Percentiles rank a stretch among this genome's conserved stretches.
phyloP scores from a whole-genome alignment of 768 basidiomycete genomes.

The Mycena epipterygia region DNA sequence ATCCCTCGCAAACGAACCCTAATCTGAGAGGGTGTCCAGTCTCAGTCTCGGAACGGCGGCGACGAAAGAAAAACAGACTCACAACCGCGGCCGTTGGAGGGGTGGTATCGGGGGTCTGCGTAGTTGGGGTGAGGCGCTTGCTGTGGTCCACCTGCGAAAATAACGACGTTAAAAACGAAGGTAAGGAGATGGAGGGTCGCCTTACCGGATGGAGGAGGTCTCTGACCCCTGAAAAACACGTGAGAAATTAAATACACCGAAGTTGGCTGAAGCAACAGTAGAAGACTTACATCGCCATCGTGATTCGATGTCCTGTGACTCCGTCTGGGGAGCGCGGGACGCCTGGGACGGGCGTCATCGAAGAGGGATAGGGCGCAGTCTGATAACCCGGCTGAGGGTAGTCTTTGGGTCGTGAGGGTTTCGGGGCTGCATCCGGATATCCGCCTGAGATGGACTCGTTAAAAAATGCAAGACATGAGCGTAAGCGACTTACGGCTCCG shows the following conservation, averaged over 20 bases:
- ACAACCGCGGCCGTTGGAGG: constrained; percentile 24
- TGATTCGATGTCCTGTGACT: constrained; percentile 16
- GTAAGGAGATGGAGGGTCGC: background rate
- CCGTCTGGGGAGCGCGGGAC: constrained; percentile 24
- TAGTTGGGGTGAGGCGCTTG: constrained; percentile 2
- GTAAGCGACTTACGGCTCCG: constrained; percentile 5
- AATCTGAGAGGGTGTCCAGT: constrained; percentile 9
- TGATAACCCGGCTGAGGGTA: constrained; percentile 14
- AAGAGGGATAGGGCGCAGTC: background rate
- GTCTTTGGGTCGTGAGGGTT: constrained; percentile 7
- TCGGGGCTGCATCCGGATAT: background rate
- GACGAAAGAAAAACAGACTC: background rate
- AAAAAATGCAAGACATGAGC: background rate
- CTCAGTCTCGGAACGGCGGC: background rate
- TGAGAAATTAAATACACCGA: background rate
- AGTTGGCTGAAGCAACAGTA: background rate
- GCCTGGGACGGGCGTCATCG: background rate
- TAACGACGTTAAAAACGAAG: background rate
- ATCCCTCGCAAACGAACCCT: background rate
- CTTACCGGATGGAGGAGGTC: constrained; percentile 1
- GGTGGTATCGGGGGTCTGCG: constrained; percentile 25
- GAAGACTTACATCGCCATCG: constrained; percentile 14
- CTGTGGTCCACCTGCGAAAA: constrained; percentile 4
- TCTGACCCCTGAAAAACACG: background rate
- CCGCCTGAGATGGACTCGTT: background rate